Evolutionary conservation across 345 rosid species (phyloP).

Genomic region (Ceriops zippeliana): DNA sequence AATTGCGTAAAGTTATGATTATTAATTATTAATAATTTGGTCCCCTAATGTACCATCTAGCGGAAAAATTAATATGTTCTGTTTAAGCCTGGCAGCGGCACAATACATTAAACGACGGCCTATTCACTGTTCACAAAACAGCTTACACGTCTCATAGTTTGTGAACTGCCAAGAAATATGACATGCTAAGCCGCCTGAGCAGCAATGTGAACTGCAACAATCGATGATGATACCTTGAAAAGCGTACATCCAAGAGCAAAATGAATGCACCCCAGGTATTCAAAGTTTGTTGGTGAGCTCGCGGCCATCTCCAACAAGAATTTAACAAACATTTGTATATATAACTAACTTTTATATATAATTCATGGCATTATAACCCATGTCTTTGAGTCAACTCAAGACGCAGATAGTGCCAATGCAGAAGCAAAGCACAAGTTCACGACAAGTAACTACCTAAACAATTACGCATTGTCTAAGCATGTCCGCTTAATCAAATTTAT

Average conservation of each 20-base stretch:
- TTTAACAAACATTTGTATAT: slow-evolving; percentile 28
- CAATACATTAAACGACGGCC: too few species aligned
- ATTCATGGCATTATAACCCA: neutral
- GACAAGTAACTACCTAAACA: slow-evolving; percentile 37
- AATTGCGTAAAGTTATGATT: slow-evolving; percentile 9
- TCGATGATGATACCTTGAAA: neutral
- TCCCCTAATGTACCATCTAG: too few species aligned
- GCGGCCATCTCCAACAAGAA: slow-evolving; percentile 40
- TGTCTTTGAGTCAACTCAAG: slow-evolving; percentile 29
- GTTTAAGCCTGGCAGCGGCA: slow-evolving; percentile 15
- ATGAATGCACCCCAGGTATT: slow-evolving; percentile 10
- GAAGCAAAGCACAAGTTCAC: slow-evolving; percentile 30
- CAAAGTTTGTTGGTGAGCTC: slow-evolving; percentile 51
- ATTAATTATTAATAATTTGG: too few species aligned
- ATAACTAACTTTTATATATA: neutral
- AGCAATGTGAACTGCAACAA: slow-evolving; percentile 8
- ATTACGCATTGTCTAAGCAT: slow-evolving; percentile 12
- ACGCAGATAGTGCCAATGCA: slow-evolving; percentile 26
- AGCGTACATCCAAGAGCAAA: neutral
- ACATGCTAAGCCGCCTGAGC: too few species aligned
- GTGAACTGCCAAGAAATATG: too few species aligned
- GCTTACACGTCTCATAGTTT: too few species aligned
- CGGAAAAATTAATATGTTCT: slow-evolving; percentile 16
- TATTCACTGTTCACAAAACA: too few species aligned
- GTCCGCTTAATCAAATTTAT: slow-evolving; percentile 8